Evolutionary conservation across 306 rosid genomes (phyloP).

Genomic region (Pachyrhizus erosus): DNA sequence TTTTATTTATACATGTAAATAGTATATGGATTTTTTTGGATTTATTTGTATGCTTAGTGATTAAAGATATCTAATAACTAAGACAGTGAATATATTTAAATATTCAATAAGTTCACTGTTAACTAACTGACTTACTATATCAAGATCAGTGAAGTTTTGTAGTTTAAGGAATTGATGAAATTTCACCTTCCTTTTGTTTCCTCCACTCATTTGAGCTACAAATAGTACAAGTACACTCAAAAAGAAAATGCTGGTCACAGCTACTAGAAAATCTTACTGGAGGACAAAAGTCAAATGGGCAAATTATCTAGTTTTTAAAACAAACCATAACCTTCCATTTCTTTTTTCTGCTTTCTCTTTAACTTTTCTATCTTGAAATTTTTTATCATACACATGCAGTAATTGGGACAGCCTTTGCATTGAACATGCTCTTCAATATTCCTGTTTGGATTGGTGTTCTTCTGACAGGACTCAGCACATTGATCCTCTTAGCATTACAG

Average conservation of each 20-base stretch:
- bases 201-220: not conserved
- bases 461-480: slow-evolving; percentile 61
- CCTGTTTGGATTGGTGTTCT: slow-evolving; percentile 64
- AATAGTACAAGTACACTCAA: not conserved
- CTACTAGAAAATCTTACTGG: not conserved
- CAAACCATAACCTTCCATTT: not conserved
- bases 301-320: slow-evolving; percentile 14
- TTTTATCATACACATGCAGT: slow-evolving; percentile 50
- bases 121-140: not conserved
- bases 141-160: slow-evolving; percentile 15
- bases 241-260: not conserved
- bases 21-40: not conserved
- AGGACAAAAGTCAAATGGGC: slow-evolving; percentile 8
- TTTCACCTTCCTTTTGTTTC: not conserved
- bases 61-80: not conserved
- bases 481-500: slow-evolving; percentile 71
- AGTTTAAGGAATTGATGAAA: slow-evolving; percentile 18
- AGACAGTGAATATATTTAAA: slow-evolving; percentile 25
- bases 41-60: slow-evolving; percentile 20
- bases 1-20: not conserved
- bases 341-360: not conserved
- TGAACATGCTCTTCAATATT: slow-evolving; percentile 61
- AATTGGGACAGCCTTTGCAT: slow-evolving; percentile 64
- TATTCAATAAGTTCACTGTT: not conserved
- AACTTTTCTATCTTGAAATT: slow-evolving; percentile 27